Percentiles rank a stretch among this genome's conserved stretches.
These are phyloP conservation scores for Penicillium mononematosum DNA, from an alignment of 495 filamentous ascomycete genomes.

Conservation along the genomic window DNA sequence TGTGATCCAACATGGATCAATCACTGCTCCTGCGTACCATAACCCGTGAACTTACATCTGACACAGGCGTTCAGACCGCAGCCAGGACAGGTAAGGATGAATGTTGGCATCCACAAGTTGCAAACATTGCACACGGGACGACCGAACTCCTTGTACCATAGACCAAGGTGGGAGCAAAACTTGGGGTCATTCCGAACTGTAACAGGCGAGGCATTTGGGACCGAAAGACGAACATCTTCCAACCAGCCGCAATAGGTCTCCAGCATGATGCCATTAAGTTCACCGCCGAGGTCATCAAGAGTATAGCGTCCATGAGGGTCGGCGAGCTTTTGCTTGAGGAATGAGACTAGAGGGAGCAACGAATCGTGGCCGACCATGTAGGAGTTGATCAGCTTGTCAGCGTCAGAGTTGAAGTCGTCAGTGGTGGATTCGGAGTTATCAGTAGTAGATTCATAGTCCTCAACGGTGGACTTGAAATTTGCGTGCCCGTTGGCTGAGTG, in stretches of 20 bases:
- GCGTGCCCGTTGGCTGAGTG: neutral
- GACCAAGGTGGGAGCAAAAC: conserved; percentile 31
- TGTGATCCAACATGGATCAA: neutral
- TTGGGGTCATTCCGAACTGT: neutral
- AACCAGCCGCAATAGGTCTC: conserved; percentile 33
- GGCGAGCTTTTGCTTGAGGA: conserved; percentile 29
- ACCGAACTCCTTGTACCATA: conserved; percentile 31
- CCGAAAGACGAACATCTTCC: conserved; percentile 17
- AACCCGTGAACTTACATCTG: conserved; percentile 31
- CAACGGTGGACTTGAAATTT: neutral
- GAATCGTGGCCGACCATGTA: neutral
- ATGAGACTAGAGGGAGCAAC: conserved; percentile 25
- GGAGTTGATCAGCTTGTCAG: neutral
- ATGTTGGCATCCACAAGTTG: conserved; percentile 34
- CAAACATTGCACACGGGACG: conserved; percentile 30
- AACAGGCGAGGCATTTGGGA: conserved; percentile 10
- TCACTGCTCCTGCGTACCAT: neutral
- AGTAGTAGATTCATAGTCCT: neutral
- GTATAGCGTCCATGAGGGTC: conserved; percentile 26
- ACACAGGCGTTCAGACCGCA: conserved; percentile 37
- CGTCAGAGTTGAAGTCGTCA: neutral
- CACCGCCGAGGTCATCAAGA: conserved; percentile 22
- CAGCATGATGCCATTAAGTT: conserved; percentile 33
- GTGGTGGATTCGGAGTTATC: neutral
- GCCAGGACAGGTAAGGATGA: conserved; percentile 30